Base-by-base conservation (phyloP, 2,329 filamentous ascomycete genomes). In the Clarireedia hainanense region DNA sequence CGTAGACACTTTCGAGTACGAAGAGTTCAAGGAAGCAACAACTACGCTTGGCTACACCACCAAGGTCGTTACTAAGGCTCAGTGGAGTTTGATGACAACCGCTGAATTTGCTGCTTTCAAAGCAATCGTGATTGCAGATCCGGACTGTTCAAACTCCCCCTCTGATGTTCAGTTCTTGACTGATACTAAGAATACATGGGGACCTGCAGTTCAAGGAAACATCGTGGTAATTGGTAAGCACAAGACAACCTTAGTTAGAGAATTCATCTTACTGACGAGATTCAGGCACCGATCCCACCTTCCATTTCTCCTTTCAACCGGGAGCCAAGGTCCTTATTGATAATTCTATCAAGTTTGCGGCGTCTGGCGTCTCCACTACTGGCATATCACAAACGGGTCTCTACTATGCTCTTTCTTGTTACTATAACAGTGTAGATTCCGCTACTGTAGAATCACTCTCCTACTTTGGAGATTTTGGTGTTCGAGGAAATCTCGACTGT, bases 101-200 rank as follows among this genome's bases (percentile, higher is more conserved):
- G 66, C 65, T 37, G 74, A 76, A 57, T 75, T 75, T 63, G 68
- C 72, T 47, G 66, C 69, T 54, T 76, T 70, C 70, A 74, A 73
- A 62, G 74, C 74, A 12, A 72, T 76, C 50, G 64, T 76, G 52
- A 65, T 76, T 39, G 70, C 72, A 6, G 74, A 76, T 57, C 58
- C 58, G 23, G 69, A 72, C 10, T 63, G 67, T 47, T 71, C 70
- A 57, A 66, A 64, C 6, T 61, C 63, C 50, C 61, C 64, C 14
- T 57, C 53, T 50, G 59, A 61, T 14, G 67, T 75, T 55, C 61
- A 68, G 27, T 72, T 74, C 55, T 64, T 75, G 9, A 65, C 70
- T 30, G 67, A 70, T 39, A 72, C 72, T 24, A 73, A 73, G 57
- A 60, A 63, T 4, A 60, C 61, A 9, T 75, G 73, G 73, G 70